A percentile compares a stretch with the other conserved stretches of the same genome.
Evolutionary conservation across 148 eudicot genomes (phyloP).

Genomic region (Chenopodium suecicum): DNA sequence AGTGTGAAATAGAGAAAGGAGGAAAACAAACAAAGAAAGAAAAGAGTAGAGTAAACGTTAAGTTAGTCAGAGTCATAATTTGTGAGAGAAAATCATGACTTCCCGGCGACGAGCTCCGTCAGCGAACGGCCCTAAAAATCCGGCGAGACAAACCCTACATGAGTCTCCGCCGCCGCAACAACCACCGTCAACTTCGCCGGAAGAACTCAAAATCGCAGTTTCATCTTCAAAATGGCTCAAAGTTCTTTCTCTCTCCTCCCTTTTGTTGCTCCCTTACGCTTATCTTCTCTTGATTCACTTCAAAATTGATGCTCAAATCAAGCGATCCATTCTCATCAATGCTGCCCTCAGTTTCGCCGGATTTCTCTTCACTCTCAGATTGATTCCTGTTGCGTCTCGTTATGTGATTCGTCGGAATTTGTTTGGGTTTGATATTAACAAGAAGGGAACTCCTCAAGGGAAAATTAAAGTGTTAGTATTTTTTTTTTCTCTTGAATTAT

Average conservation of each 20-base stretch:
- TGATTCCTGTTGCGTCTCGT: conserved; percentile 89
- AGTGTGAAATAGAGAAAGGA: too few species aligned
- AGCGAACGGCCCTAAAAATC: conserved; percentile 9
- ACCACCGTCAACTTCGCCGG: neutral
- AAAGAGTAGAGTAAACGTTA: neutral
- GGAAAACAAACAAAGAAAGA: neutral
- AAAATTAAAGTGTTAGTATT: conserved; percentile 66
- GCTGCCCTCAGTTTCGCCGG: conserved; percentile 56
- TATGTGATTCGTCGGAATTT: conserved; percentile 73
- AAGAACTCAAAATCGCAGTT: conserved; percentile 29
- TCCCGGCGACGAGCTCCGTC: conserved; percentile 48
- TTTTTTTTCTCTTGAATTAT: neutral
- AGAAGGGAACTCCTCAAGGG: conserved; percentile 86
- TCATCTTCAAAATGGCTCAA: conserved; percentile 39
- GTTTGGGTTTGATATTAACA: conserved; percentile 88
- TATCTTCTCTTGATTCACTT: conserved; percentile 57
- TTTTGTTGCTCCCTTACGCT: conserved; percentile 61
- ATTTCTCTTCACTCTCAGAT: conserved; percentile 45
- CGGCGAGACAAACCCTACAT: conserved; percentile 16
- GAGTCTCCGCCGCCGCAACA: neutral
- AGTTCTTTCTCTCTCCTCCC: conserved; percentile 37
- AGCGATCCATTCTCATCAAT: conserved; percentile 67
- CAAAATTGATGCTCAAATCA: conserved; percentile 50
- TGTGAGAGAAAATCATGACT: conserved; percentile 33
- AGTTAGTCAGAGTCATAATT: neutral